These are phyloP conservation scores for Exsudoporus frostii DNA, from an alignment of 768 basidiomycete species.

Conservation along the genomic window DNA sequence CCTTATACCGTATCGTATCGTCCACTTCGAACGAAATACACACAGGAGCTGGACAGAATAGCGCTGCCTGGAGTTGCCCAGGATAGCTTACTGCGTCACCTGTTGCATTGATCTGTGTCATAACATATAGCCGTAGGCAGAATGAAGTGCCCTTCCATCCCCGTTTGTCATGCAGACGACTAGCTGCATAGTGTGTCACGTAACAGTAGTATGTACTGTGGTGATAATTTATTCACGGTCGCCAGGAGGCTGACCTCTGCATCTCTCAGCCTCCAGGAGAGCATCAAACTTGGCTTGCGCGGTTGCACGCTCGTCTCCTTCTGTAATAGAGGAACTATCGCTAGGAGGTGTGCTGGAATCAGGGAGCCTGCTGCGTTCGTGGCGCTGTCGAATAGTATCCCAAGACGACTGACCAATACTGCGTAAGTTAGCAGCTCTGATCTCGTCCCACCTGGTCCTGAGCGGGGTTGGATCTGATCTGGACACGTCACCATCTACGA, in stretches of 20 bases:
- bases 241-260: slow-evolving; percentile 25
- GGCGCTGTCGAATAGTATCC: slow-evolving; percentile 63
- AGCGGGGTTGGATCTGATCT: slow-evolving; percentile 9
- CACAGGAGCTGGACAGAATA: slow-evolving; percentile 3
- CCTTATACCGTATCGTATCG: slow-evolving; percentile 3
- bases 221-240: slow-evolving; percentile 4
- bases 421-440: slow-evolving; percentile 52
- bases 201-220: neutral
- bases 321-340: slow-evolving; percentile 6
- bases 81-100: slow-evolving; percentile 2
- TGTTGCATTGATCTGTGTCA: slow-evolving; percentile 4
- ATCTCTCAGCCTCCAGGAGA: slow-evolving; percentile 56
- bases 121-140: slow-evolving; percentile 1
- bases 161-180: neutral
- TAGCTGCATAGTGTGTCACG: neutral
- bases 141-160: neutral
- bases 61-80: slow-evolving; percentile 5
- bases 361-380: slow-evolving; percentile 37
- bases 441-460: slow-evolving; percentile 60
- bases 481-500: slow-evolving; percentile 4
- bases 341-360: slow-evolving; percentile 4
- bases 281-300: slow-evolving; percentile 61
- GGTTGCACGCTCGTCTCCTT: slow-evolving; percentile 33
- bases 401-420: slow-evolving; percentile 51
- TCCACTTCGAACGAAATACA: slow-evolving; percentile 8